Evolutionary conservation across 768 basidiomycete species (phyloP).

Genomic region (Mycena alexandri): DNA sequence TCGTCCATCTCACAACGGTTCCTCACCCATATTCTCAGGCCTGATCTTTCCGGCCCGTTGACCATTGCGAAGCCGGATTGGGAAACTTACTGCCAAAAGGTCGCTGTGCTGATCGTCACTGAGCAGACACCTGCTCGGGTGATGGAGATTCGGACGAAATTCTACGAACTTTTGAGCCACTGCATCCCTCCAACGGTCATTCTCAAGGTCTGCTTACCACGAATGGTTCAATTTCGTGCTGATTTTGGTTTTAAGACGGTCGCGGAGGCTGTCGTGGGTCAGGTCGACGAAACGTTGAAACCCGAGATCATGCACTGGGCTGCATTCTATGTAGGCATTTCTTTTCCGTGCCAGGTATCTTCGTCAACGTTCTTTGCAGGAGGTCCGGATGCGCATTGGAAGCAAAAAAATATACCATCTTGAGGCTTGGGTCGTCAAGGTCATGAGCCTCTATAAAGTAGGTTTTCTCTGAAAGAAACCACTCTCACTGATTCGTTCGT

Average conservation of each 20-base stretch:
- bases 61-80: conserved; percentile 98
- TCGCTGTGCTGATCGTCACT: conserved; percentile 89
- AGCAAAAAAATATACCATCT: conserved; percentile 95
- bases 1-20: background rate
- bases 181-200: conserved; percentile 96
- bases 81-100: conserved; percentile 96
- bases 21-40: conserved; percentile 55
- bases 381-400: conserved; percentile 95
- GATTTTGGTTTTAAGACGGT: conserved; percentile 75
- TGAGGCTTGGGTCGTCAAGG: conserved; percentile 97
- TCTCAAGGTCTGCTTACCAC: conserved; percentile 74
- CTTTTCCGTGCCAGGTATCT: background rate
- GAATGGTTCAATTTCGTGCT: conserved; percentile 9
- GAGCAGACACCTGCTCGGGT: conserved; percentile 92
- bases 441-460: conserved; percentile 93
- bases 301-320: conserved; percentile 98
- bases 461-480: conserved; percentile 21
- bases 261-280: conserved; percentile 87
- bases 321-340: conserved; percentile 85
- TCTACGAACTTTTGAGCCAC: conserved; percentile 96
- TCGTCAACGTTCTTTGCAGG: conserved; percentile 60
- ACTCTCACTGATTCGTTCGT: conserved; percentile 19
- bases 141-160: conserved; percentile 91
- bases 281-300: conserved; percentile 91
- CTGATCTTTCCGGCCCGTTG: conserved; percentile 84